A percentile compares a stretch with the other conserved stretches of the same genome.
Evolutionary conservation across 257 asterid species (phyloP).

Genomic region (Euphrasia confusa): DNA sequence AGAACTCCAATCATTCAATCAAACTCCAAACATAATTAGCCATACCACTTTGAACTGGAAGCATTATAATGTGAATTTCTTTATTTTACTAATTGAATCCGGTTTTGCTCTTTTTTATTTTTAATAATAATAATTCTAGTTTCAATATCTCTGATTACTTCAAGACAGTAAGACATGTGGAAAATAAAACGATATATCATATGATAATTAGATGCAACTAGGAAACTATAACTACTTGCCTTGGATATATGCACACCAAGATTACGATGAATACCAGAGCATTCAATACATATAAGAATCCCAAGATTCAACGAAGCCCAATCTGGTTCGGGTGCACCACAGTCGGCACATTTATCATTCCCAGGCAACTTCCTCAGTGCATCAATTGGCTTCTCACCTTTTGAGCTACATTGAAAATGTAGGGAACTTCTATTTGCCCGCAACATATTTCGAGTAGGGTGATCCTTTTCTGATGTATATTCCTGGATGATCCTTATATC

Average conservation of each 20-base stretch:
- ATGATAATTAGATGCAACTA: conserved; percentile 15
- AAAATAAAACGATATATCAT: conserved; percentile 1
- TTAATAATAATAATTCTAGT: neutral
- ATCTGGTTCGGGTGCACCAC: conserved; percentile 90
- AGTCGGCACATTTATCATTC: conserved; percentile 93
- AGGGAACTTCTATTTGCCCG: conserved; percentile 59
- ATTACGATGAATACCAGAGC: conserved; percentile 92
- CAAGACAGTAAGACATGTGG: neutral
- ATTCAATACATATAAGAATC: conserved; percentile 78
- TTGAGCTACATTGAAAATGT: conserved; percentile 38
- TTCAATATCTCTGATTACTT: neutral
- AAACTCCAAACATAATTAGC: neutral
- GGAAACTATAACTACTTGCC: conserved; percentile 45
- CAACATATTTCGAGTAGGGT: conserved; percentile 42
- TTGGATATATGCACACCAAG: conserved; percentile 92
- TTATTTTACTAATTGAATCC: neutral
- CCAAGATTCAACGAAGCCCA: conserved; percentile 97
- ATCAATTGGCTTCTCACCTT: conserved; percentile 57
- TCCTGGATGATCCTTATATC: conserved; percentile 39
- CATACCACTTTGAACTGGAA: neutral
- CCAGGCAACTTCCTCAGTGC: conserved; percentile 67
- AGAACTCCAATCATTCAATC: neutral
- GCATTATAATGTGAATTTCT: neutral
- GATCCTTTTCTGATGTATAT: conserved; percentile 42
- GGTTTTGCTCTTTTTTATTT: too few species aligned